Evolutionary conservation across 2,329 filamentous ascomycete genomes (phyloP).

Genomic region (Fusarium globosum): DNA sequence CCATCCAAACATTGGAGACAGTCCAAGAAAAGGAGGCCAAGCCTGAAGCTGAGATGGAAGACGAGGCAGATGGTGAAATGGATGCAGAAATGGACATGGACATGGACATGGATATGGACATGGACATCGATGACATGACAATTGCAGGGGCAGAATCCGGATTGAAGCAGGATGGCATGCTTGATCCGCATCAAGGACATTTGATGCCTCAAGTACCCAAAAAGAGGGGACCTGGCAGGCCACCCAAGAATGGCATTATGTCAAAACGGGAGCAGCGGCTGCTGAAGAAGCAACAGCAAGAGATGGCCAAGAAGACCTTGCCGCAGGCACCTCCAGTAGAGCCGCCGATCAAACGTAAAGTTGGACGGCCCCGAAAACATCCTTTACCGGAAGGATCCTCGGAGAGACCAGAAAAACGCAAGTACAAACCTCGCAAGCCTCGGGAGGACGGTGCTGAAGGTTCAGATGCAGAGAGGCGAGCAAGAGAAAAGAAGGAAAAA

Average conservation of each 20-base stretch:
- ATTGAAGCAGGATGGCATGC: conserved; percentile 46
- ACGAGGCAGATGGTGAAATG: conserved; percentile 11
- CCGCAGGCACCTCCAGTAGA: conserved; percentile 60
- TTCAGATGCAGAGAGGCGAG: conserved; percentile 66
- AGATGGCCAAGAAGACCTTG: conserved; percentile 62
- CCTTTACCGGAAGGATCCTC: conserved; percentile 67
- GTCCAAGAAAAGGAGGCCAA: conserved; percentile 47
- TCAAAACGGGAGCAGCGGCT: conserved; percentile 78
- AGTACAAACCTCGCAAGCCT: conserved; percentile 72
- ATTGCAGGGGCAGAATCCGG: conserved; percentile 40
- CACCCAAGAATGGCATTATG: conserved; percentile 85
- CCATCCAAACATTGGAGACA: conserved; percentile 35
- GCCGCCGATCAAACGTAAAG: conserved; percentile 70
- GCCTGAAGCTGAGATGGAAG: conserved; percentile 42
- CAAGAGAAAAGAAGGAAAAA: conserved; percentile 69
- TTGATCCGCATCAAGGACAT: conserved; percentile 48
- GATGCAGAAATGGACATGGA: conserved; percentile 37
- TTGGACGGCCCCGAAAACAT: conserved; percentile 73
- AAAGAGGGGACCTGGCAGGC: conserved; percentile 81
- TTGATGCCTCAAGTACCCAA: conserved; percentile 63
- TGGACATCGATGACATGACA: conserved; percentile 43
- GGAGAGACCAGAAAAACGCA: conserved; percentile 70
- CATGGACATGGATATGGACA: conserved; percentile 28
- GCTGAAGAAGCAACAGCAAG: conserved; percentile 66
- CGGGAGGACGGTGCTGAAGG: conserved; percentile 67